Conservation (phyloP, 352 stramenopile genomes). For the Phytophthora sp. region DNA sequence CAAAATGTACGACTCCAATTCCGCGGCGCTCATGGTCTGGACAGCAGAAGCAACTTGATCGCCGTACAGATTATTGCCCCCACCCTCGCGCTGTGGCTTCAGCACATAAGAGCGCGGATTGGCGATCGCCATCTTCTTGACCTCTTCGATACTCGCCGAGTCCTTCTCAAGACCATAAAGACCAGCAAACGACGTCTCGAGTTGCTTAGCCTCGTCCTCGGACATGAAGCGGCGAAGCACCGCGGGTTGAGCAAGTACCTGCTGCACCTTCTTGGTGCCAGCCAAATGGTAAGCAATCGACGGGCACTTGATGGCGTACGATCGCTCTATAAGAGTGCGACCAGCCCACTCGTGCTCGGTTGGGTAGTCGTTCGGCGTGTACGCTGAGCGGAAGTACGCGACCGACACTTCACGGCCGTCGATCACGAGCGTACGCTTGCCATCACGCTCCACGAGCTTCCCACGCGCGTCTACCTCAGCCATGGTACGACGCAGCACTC, state of each 20-base stretch:
- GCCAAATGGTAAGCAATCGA: slow-evolving; percentile 96
- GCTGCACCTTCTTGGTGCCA: slow-evolving; percentile 99
- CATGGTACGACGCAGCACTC: slow-evolving; percentile 80
- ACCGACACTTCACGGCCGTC: slow-evolving; percentile 89
- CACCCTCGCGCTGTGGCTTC: slow-evolving; percentile 98
- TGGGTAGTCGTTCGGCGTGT: slow-evolving; percentile 97
- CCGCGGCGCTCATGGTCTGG: slow-evolving; percentile 62
- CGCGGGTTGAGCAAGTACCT: slow-evolving; percentile 89
- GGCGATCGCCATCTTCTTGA: slow-evolving; percentile 73
- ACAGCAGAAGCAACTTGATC: slow-evolving; percentile 91
- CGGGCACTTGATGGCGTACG: slow-evolving; percentile 95
- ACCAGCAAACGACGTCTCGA: slow-evolving; percentile 94
- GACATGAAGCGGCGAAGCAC: slow-evolving; percentile 92
- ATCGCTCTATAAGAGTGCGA: slow-evolving; percentile 89
- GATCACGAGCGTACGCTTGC: slow-evolving; percentile 58
- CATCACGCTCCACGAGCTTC: slow-evolving; percentile 42
- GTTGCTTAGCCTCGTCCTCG: slow-evolving; percentile 57
- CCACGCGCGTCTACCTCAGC: slow-evolving; percentile 57
- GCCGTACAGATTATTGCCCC: slow-evolving; percentile 98
- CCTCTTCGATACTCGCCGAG: slow-evolving; percentile 56
- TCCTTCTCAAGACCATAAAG: slow-evolving; percentile 95
- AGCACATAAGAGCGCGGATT: slow-evolving; percentile 92
- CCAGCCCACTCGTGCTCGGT: slow-evolving; percentile 91
- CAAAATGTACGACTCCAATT: slow-evolving; percentile 93
- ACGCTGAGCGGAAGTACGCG: slow-evolving; percentile 96